Conservation (phyloP, 2,329 filamentous ascomycete genomes). For the Knufia petricola region DNA sequence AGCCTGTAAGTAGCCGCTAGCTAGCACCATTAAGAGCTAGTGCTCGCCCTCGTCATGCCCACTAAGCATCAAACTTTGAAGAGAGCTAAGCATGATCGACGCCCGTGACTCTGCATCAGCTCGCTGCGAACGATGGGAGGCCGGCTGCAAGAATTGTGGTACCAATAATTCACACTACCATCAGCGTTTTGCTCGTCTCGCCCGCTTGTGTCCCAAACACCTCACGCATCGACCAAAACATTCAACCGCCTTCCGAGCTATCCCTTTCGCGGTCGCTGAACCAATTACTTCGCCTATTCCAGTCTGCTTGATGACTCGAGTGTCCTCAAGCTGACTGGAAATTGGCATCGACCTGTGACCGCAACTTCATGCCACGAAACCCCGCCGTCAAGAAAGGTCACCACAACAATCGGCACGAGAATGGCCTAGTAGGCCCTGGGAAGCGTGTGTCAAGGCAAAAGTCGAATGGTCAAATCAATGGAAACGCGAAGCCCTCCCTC, state of each 20-base stretch:
- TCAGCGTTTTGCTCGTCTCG: neutral
- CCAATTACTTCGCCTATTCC: constrained; percentile 17
- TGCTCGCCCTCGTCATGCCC: neutral
- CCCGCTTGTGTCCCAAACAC: neutral
- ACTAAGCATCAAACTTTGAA: neutral
- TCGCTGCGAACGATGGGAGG: neutral
- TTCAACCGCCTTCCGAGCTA: neutral
- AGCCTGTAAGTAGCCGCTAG: neutral
- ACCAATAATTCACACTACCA: neutral
- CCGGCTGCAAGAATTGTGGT: neutral
- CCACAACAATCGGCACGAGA: constrained; percentile 71
- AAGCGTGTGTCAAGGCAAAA: constrained; percentile 56
- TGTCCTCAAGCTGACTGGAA: constrained; percentile 24
- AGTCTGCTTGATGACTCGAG: constrained; percentile 24
- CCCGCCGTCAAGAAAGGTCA: constrained; percentile 47
- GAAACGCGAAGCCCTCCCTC: constrained; percentile 34
- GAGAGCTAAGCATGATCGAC: neutral
- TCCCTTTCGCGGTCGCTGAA: neutral
- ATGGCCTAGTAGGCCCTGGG: constrained; percentile 71
- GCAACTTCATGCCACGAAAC: constrained; percentile 41
- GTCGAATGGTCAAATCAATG: constrained; percentile 47
- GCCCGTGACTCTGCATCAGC: neutral
- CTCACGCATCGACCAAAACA: neutral
- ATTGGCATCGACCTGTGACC: constrained; percentile 10
- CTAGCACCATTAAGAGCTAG: neutral